Evolutionary conservation across 2,329 filamentous ascomycete genomes (phyloP).

Genomic region (Phoma sp.): DNA sequence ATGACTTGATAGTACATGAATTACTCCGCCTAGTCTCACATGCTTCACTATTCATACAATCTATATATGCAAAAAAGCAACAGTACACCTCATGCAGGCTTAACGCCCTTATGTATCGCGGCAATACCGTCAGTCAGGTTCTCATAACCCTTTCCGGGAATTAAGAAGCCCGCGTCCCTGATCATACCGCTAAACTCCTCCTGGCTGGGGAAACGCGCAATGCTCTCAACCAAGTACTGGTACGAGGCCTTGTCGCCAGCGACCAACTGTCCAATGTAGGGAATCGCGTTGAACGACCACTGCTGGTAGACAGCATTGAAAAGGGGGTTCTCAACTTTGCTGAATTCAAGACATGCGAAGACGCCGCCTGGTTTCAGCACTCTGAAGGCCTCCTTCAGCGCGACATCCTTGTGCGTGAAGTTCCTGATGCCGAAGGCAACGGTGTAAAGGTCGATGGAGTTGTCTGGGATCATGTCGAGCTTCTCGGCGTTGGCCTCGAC

Average conservation of each 20-base stretch:
- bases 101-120: slow-evolving; percentile 95
- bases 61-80: background rate
- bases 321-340: slow-evolving; percentile 77
- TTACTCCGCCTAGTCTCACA: background rate
- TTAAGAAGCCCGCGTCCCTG: slow-evolving; percentile 79
- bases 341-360: slow-evolving; percentile 96
- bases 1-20: background rate
- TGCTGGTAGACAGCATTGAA: slow-evolving; percentile 90
- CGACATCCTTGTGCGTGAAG: slow-evolving; percentile 88
- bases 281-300: slow-evolving; percentile 95
- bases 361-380: slow-evolving; percentile 94
- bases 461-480: slow-evolving; percentile 68
- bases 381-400: slow-evolving; percentile 81
- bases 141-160: slow-evolving; percentile 77
- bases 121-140: slow-evolving; percentile 92
- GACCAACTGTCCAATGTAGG: slow-evolving; percentile 92
- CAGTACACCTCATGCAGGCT: slow-evolving; percentile 59
- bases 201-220: slow-evolving; percentile 90
- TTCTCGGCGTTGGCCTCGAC: slow-evolving; percentile 89
- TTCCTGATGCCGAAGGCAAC: slow-evolving; percentile 98
- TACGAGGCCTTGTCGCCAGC: slow-evolving; percentile 95
- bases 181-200: slow-evolving; percentile 85
- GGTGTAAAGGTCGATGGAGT: slow-evolving; percentile 91
- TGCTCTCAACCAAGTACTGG: slow-evolving; percentile 98
- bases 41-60: background rate